phyloP scores from a whole-genome alignment of 805 yeast species.

The Suhomyces xylopsoci region DNA sequence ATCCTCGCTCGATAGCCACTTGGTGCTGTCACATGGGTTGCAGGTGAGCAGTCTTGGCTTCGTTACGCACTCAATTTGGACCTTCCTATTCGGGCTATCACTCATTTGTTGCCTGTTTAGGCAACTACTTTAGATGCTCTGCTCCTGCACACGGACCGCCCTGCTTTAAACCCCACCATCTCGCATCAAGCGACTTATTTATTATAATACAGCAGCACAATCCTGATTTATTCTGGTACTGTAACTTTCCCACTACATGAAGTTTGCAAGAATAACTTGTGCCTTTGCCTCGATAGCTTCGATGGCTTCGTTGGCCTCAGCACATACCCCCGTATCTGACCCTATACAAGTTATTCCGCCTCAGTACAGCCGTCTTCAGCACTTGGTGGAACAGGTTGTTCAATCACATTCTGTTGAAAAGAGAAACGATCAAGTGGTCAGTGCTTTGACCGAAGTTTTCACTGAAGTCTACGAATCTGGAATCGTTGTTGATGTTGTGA shows the following conservation, averaged over 20 bases:
- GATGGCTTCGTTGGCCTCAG: neutral
- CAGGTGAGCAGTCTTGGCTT: neutral
- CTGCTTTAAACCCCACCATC: neutral
- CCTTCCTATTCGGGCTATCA: slow-evolving; percentile 1
- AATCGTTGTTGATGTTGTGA: slow-evolving; percentile 20
- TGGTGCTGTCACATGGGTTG: no score
- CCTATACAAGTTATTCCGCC: slow-evolving; percentile 4
- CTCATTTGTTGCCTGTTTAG: slow-evolving; percentile 8
- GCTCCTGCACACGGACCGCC: neutral
- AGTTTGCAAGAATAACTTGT: neutral
- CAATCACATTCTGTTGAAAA: neutral
- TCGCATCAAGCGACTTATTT: neutral
- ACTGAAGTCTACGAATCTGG: slow-evolving; percentile 22
- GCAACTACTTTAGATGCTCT: neutral
- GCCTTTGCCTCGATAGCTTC: slow-evolving; percentile 1
- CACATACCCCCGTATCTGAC: neutral
- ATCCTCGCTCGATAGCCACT: no score
- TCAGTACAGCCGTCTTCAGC: slow-evolving; percentile 1
- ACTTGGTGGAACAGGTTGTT: neutral
- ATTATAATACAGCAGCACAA: neutral
- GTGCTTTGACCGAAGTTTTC: slow-evolving; percentile 4
- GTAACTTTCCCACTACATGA: neutral
- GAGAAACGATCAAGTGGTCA: neutral
- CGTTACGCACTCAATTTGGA: neutral
- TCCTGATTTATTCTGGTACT: neutral